Percentiles rank a stretch among this genome's conserved stretches.
Conservation (phyloP, 345 rosid species). For the Rhizophora mangle region DNA sequence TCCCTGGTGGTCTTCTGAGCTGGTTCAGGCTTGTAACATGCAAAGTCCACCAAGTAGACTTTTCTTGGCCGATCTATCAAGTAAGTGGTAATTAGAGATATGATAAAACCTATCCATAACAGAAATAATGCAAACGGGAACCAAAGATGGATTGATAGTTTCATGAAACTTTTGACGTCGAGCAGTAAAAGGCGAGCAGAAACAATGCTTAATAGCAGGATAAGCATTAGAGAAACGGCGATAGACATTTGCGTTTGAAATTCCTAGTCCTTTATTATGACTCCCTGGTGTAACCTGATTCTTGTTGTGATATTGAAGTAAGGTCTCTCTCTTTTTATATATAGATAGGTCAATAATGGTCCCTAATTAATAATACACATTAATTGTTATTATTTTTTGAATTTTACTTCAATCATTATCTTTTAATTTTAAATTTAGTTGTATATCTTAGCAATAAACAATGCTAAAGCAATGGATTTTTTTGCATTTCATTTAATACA, state of each 20-base stretch:
- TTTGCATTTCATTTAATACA: too few relatives aligned
- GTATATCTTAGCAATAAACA: too few relatives aligned
- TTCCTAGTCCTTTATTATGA: too few relatives aligned
- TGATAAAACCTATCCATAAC: neutral
- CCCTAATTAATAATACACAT: too few relatives aligned
- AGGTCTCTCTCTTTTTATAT: too few relatives aligned
- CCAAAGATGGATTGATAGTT: neutral
- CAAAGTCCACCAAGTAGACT: slow-evolving; percentile 21
- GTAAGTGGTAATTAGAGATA: neutral
- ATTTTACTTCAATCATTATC: too few relatives aligned
- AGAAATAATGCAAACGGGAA: neutral
- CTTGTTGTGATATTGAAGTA: too few relatives aligned
- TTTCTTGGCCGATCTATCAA: slow-evolving; percentile 6
- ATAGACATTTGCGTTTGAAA: neutral
- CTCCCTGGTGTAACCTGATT: too few relatives aligned
- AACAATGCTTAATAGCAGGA: neutral
- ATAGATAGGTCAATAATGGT: too few relatives aligned
- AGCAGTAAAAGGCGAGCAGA: slow-evolving; percentile 3
- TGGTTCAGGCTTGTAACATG: slow-evolving; percentile 23
- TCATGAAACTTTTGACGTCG: neutral
- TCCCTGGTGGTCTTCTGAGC: slow-evolving; percentile 2
- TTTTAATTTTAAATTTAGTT: too few relatives aligned
- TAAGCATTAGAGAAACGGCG: slow-evolving; percentile 14
- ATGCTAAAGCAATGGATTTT: too few relatives aligned
- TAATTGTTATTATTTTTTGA: too few relatives aligned